Percentiles rank a stretch among this genome's conserved stretches.
phyloP scores from a whole-genome alignment of 1,284 basidiomycete species.

The Bondarzewia mesenterica region DNA sequence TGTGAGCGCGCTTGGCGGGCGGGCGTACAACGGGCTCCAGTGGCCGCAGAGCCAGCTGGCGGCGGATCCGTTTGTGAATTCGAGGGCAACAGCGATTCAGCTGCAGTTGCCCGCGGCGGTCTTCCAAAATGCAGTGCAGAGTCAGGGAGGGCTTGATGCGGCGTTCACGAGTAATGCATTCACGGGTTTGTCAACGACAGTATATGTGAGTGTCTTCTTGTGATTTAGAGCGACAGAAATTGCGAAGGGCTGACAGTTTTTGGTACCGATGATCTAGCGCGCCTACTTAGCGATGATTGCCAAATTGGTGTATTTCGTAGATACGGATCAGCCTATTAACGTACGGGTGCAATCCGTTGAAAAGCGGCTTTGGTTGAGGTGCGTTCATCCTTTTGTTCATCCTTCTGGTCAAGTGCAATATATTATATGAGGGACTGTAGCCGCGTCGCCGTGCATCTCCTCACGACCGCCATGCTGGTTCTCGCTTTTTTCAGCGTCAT shows the following conservation, averaged over 20 bases:
- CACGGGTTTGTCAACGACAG: conserved; percentile 26
- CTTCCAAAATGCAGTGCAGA: conserved; percentile 34
- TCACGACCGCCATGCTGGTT: conserved; percentile 32
- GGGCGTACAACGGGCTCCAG: conserved; percentile 40
- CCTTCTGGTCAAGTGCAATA: no score
- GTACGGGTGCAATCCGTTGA: conserved; percentile 34
- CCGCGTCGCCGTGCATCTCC: conserved; percentile 35
- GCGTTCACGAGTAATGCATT: conserved; percentile 33
- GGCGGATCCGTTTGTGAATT: conserved; percentile 27
- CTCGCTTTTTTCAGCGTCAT: conserved; percentile 33
- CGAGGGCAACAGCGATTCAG: conserved; percentile 31
- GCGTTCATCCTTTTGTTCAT: conserved; percentile 6
- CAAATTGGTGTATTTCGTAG: conserved; percentile 39
- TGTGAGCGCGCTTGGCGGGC: conserved; percentile 34
- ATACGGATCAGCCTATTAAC: conserved; percentile 23
- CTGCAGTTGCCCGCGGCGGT: conserved; percentile 43
- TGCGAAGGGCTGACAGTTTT: not conserved
- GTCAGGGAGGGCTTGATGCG: conserved; percentile 26
- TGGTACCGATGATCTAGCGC: conserved; percentile 19
- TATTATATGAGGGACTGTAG: no score
- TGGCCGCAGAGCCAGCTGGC: conserved; percentile 29
- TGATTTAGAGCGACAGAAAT: not conserved
- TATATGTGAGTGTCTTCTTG: conserved; percentile 35
- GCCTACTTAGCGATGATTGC: conserved; percentile 45
- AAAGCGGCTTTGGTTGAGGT: conserved; percentile 41